Evolutionary conservation across 495 filamentous ascomycete genomes (phyloP).

Genomic region (Ramalina peruviana): DNA sequence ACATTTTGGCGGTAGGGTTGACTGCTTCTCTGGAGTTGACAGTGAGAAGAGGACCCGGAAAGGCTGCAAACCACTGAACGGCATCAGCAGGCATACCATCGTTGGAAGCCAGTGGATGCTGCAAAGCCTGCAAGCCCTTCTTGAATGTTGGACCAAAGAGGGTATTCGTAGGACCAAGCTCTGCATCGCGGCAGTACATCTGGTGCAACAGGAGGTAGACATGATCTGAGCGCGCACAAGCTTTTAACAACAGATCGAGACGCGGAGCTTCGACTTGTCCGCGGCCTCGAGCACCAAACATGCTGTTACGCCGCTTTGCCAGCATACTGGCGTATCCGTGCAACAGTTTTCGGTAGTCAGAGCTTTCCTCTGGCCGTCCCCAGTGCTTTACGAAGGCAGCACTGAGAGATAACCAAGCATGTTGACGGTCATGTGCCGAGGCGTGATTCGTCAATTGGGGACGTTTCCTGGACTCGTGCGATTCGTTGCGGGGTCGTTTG

Average conservation of each 20-base stretch:
- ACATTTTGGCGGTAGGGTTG: not conserved
- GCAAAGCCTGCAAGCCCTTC: conserved; percentile 19
- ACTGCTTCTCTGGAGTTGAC: not conserved
- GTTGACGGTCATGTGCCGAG: no score
- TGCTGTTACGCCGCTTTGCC: no score
- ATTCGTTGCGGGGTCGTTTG: conserved; percentile 1
- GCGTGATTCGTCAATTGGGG: not conserved
- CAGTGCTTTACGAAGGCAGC: no score
- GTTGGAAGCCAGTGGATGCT: conserved; percentile 26
- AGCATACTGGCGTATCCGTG: no score
- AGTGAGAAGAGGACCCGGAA: conserved; percentile 28
- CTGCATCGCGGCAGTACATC: conserved; percentile 39
- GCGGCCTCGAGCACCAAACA: not conserved
- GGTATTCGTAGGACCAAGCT: conserved; percentile 7
- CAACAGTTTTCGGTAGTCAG: no score
- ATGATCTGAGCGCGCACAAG: conserved; percentile 38
- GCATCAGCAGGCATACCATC: conserved; percentile 20
- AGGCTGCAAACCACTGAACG: conserved; percentile 37
- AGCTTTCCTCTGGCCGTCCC: no score
- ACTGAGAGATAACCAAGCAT: no score
- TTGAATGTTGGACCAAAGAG: conserved; percentile 8
- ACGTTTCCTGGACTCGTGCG: conserved; percentile 5
- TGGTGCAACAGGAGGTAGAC: conserved; percentile 59
- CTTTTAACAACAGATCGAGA: conserved; percentile 39
- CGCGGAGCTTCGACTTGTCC: conserved; percentile 35